Base-by-base conservation (phyloP, 2,329 filamentous ascomycete species). In the Fusarium temperatum region DNA sequence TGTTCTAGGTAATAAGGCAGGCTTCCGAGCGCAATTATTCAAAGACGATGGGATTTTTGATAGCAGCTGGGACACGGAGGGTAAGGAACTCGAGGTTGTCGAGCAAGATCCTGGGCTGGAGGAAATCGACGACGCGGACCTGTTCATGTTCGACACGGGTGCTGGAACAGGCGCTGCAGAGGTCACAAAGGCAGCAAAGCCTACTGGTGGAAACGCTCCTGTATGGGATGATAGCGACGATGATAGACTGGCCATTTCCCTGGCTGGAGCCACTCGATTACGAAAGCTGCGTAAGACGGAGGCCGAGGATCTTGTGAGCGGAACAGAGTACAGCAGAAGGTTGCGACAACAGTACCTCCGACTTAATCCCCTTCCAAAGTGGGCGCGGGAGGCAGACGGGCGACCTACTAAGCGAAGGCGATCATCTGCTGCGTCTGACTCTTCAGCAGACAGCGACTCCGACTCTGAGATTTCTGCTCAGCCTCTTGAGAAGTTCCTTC, bases 141-240 rank as follows among this genome's bases (percentile, higher is more conserved):
- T 98, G 51, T 98, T 98, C 84, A 93, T 95, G 83, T 88, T 96
- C 72, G 95, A 98, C 81, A 89, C 92, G 3, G 90, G 89, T 45
- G 85, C 87, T 30, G 83, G 84, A 3, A 24, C 67, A 28, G 82
- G 83, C 28, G 76, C 77, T n/a, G 81, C 83, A 35, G 77, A 81
- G 17, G 60, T 76, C 15, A 63, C 79, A 11, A 80, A 82, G 41
- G 58, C 79, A 24, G 39, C 72, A 47, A 74, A 77, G 26, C 68
- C 77, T 30, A 69, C 71, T 35, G 76, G 78, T 22, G 78, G 72
- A 53, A 85, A 88, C 47, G 85, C 86, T 26, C 87, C 92, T 6
- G 93, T 91, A 3, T 99, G 96, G 96, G 91, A 95, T 76, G 96
- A 99, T 81, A 98, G 95, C 82, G 96, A 99, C 78, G 96, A 99